Conservation (phyloP, 257 asterid genomes). For the Solanum chilense region DNA sequence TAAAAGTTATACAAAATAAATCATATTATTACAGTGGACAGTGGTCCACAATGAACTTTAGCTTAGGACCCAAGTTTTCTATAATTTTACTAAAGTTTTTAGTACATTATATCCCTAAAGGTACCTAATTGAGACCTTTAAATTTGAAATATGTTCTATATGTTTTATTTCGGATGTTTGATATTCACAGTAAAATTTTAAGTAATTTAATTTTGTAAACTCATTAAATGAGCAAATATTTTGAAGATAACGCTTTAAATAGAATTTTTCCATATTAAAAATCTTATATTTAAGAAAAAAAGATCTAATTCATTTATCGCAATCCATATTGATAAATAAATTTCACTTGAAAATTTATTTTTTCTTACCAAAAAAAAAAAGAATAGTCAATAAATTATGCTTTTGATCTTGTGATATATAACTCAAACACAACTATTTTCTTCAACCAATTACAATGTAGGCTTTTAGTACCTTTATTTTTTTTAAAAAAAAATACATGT, state of each 20-base stretch:
- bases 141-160: background rate
- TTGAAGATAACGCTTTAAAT: background rate
- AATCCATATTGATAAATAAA: background rate
- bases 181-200: background rate
- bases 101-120: background rate
- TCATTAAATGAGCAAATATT: background rate
- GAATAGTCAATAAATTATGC: background rate
- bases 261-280: no score
- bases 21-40: background rate
- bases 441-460: background rate
- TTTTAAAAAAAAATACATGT: no score
- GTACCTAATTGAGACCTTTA: background rate
- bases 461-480: background rate
- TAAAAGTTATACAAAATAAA: background rate
- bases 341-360: background rate
- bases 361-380: no score
- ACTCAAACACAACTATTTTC: background rate
- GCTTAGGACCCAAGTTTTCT: background rate
- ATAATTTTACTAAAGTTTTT: background rate
- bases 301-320: background rate
- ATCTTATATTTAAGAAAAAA: accelerated
- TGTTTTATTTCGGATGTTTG: no score
- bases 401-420: background rate
- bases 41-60: background rate
- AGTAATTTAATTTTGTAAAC: background rate